Evolutionary conservation across 257 asterid genomes (phyloP), one percentile per base, ranked within the genome.

Genomic region (Knoxia roxburghii): DNA sequence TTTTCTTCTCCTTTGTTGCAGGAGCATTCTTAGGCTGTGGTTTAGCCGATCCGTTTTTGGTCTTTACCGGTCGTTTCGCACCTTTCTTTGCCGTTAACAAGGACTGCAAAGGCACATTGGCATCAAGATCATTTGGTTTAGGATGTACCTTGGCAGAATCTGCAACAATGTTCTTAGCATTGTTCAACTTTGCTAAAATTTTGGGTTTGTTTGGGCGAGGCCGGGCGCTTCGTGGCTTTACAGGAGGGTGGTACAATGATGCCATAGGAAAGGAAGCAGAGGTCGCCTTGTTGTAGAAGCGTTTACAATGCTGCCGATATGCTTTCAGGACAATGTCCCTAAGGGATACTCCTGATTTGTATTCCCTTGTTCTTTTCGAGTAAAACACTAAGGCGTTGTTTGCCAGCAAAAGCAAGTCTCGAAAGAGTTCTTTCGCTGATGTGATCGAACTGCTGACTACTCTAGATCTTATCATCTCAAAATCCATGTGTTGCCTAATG

Each of bases 351-450:
- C 96, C 99, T 7, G 97, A 79, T 73, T 93, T 93, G 76, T 86
- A 84, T 65, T 93, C 97, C 6, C 91, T 78, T 0, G 97, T 93
- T 67, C 96, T 75, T 77, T 83, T 86, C 0, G 97, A 89, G 80
- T 92, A 92, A 18, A 93, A 93, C 60, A 88, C 91, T 49, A 88
- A 76, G 13, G 97, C 97, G 12, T 93, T 93, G 73, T 78, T 87
- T 2, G 96, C 90, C 27, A 90, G 86, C 74, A 93, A 43, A 35
- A 93, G 91, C 79, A 90, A 58, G 82, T 89, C 97, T 20, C 90
- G 76, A 82, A 90, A 93, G 78, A 93, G 94, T 65, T 88, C 95
- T 64, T 77, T 77, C 0, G 80, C 80, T 17, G 94, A 76, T 67
- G 58, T 78, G 71, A 90, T 81, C 53, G 85, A 80, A 27, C 72